A percentile compares a stretch with the other conserved stretches of the same genome.
Evolutionary conservation across 164 flowering plant species (phyloP).

Genomic region (Euptelea pleiosperma): DNA sequence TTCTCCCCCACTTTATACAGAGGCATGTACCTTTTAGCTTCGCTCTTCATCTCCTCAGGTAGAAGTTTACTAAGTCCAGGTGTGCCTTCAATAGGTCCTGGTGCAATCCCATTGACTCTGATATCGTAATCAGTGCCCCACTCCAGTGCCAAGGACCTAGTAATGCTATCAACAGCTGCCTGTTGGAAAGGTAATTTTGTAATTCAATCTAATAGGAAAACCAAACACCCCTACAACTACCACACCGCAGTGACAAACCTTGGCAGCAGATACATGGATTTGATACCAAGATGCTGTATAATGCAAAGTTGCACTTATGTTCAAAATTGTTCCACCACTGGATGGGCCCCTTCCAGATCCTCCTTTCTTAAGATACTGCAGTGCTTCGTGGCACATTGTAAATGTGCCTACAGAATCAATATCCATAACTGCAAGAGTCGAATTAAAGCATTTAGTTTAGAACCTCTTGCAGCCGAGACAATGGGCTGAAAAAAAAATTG

Average conservation of each 20-base stretch:
- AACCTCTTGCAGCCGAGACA: neutral
- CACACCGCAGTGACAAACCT: conserved; percentile 44
- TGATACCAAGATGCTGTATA: conserved; percentile 96
- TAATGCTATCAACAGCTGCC: conserved; percentile 84
- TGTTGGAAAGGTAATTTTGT: conserved; percentile 18
- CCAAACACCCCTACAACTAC: neutral
- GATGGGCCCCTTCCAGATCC: conserved; percentile 61
- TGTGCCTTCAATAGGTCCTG: conserved; percentile 84
- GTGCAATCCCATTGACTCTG: conserved; percentile 93
- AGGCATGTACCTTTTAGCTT: conserved; percentile 41
- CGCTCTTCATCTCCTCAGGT: conserved; percentile 56
- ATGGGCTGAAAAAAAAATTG: neutral
- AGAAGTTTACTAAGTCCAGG: conserved; percentile 71
- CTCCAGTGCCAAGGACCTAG: conserved; percentile 82
- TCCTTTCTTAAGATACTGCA: conserved; percentile 80
- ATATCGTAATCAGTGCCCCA: conserved; percentile 95
- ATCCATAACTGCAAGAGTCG: conserved; percentile 65
- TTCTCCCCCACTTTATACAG: conserved; percentile 73
- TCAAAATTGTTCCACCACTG: conserved; percentile 72
- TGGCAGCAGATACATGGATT: conserved; percentile 88
- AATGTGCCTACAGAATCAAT: conserved; percentile 97
- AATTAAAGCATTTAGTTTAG: neutral
- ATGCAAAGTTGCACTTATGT: conserved; percentile 91
- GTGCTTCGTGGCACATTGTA: conserved; percentile 91
- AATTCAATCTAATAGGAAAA: neutral